Evolutionary conservation across 495 filamentous ascomycete genomes (phyloP).

Genomic region (Xylaria longipes): DNA sequence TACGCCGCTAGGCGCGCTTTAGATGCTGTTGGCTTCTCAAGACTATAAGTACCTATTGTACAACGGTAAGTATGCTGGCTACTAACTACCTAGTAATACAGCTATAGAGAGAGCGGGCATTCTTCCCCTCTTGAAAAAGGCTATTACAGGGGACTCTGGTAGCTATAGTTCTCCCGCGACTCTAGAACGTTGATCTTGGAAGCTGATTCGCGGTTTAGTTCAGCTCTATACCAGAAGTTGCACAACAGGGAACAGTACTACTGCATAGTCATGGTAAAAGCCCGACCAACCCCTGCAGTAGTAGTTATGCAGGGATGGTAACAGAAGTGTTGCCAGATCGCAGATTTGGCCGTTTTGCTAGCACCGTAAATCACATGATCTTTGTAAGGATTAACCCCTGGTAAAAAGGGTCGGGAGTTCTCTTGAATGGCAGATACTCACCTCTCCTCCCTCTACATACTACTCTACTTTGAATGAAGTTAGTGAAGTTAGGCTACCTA

Average conservation of each 20-base stretch:
- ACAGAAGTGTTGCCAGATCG: conserved; percentile 18
- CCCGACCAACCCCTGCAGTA: conserved; percentile 20
- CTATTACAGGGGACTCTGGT: neutral
- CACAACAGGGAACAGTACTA: conserved; percentile 14
- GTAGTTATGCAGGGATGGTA: conserved; percentile 25
- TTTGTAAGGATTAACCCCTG: neutral
- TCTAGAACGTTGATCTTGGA: neutral
- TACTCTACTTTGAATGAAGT: neutral
- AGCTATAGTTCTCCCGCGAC: conserved; percentile 7
- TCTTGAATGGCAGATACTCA: neutral
- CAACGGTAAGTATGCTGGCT: neutral
- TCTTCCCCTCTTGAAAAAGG: neutral
- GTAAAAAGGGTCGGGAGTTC: neutral
- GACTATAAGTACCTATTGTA: neutral
- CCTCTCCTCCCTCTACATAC: neutral
- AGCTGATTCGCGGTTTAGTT: conserved; percentile 9
- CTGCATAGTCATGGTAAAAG: neutral
- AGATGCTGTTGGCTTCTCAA: neutral
- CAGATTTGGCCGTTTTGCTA: conserved; percentile 11
- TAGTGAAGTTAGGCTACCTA: neutral
- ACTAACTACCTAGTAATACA: neutral
- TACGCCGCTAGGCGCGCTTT: neutral
- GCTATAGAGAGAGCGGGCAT: neutral
- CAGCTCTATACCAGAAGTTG: conserved; percentile 15
- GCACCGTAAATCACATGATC: conserved; percentile 13